phyloP scores from a whole-genome alignment of 768 basidiomycete genomes.

The Lepiota venenata region DNA sequence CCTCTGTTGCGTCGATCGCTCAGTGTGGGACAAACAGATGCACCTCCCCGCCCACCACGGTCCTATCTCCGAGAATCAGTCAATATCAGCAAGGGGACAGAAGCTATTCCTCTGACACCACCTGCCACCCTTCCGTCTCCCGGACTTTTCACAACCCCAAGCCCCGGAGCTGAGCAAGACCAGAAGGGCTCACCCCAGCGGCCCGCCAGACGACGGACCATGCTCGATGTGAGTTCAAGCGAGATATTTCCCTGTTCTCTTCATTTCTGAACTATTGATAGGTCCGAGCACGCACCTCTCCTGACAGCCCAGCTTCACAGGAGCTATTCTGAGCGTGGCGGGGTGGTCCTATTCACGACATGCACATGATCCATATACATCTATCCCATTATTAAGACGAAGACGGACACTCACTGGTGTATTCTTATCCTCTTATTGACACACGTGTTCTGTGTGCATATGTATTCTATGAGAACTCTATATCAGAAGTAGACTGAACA shows the following conservation, averaged over 20 bases:
- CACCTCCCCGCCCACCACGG: conserved; percentile 18
- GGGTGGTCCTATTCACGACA: background rate
- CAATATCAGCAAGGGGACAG: background rate
- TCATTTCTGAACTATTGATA: conserved; percentile 1
- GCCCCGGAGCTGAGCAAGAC: background rate
- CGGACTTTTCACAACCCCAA: background rate
- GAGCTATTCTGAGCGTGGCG: background rate
- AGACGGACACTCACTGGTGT: conserved; percentile 5
- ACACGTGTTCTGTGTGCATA: conserved; percentile 1
- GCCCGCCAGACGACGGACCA: conserved; percentile 1
- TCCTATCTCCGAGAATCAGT: conserved; percentile 19
- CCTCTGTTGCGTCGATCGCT: conserved; percentile 7
- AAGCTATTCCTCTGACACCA: conserved; percentile 10
- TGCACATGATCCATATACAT: conserved; percentile 6
- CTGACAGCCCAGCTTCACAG: background rate
- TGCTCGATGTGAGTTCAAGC: conserved; percentile 6
- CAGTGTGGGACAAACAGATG: conserved; percentile 2
- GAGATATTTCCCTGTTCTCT: background rate
- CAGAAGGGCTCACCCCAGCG: background rate
- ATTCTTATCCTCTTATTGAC: conserved; percentile 1
- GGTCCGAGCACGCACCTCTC: conserved; percentile 6
- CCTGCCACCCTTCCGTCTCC: conserved; percentile 10
- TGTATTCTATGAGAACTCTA: conserved; percentile 7
- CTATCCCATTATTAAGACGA: background rate
- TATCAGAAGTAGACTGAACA: background rate